Evolutionary conservation across 2,329 filamentous ascomycete genomes (phyloP).

Genomic region (Stagonosporopsis tanaceti): DNA sequence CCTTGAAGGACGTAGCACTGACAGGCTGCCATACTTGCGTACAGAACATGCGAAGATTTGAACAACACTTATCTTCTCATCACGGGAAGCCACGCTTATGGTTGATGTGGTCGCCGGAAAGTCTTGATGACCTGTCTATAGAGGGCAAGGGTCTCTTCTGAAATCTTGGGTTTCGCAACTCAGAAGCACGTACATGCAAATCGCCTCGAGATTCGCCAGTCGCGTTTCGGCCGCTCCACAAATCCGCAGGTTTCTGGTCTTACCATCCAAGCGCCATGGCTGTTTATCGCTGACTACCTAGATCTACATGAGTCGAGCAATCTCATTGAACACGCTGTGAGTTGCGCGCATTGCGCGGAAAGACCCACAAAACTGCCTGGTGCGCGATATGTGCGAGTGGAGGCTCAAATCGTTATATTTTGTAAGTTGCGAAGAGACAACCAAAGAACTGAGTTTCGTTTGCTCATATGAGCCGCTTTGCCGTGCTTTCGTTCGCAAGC

Average conservation of each 20-base stretch:
- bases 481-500: background rate
- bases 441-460: background rate
- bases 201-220: background rate
- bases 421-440: background rate
- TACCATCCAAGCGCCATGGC: too few species aligned
- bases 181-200: too few species aligned
- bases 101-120: too few species aligned
- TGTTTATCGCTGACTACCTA: too few species aligned
- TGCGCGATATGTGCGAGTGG: conserved; percentile 17
- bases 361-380: background rate
- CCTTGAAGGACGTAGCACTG: background rate
- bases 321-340: background rate
- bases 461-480: background rate
- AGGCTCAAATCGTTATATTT: background rate
- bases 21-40: background rate
- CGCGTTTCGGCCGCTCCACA: too few species aligned
- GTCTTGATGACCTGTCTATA: background rate
- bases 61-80: background rate
- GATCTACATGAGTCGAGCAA: background rate
- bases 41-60: background rate
- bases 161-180: too few species aligned
- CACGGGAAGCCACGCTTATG: background rate
- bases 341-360: conserved; percentile 7
- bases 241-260: too few species aligned
- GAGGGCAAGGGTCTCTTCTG: too few species aligned